Conservation (phyloP, 345 rosid species). For the Streptanthus diversifolius region DNA sequence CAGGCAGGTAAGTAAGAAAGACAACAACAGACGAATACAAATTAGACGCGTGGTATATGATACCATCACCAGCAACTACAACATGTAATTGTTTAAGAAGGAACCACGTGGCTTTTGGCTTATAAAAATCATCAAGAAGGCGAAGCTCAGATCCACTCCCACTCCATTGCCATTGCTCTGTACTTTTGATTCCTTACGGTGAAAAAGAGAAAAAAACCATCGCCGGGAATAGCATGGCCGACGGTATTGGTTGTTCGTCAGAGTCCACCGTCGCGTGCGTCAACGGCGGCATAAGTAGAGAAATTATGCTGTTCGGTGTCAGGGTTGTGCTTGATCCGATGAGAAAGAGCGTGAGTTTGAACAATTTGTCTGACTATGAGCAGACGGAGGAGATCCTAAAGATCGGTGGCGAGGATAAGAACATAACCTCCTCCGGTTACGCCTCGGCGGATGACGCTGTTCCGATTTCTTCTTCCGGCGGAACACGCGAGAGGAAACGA, state of each 20-base stretch:
- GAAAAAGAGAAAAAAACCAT: neutral
- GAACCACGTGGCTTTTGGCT: constrained; percentile 28
- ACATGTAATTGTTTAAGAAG: constrained; percentile 17
- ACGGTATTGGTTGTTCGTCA: constrained; percentile 24
- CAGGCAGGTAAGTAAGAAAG: neutral
- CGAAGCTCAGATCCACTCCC: constrained; percentile 16
- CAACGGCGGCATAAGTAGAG: constrained; percentile 33
- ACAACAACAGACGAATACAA: neutral
- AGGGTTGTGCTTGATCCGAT: constrained; percentile 86
- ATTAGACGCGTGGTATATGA: neutral
- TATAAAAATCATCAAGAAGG: constrained; percentile 7
- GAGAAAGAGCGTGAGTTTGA: constrained; percentile 89
- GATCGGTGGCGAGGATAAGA: constrained; percentile 14
- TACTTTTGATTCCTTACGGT: constrained; percentile 16
- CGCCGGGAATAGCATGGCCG: constrained; percentile 7
- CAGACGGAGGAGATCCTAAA: constrained; percentile 40
- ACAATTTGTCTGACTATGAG: constrained; percentile 73
- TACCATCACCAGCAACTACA: neutral
- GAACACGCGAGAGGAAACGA: constrained; percentile 75
- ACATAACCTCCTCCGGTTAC: constrained; percentile 47
- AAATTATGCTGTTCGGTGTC: constrained; percentile 88
- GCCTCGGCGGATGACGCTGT: constrained; percentile 79
- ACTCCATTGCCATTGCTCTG: constrained; percentile 29
- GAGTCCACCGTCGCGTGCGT: constrained; percentile 29
- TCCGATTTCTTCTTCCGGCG: constrained; percentile 42